Conservation (phyloP, 441 rosid species). For the Populus hybrid region DNA sequence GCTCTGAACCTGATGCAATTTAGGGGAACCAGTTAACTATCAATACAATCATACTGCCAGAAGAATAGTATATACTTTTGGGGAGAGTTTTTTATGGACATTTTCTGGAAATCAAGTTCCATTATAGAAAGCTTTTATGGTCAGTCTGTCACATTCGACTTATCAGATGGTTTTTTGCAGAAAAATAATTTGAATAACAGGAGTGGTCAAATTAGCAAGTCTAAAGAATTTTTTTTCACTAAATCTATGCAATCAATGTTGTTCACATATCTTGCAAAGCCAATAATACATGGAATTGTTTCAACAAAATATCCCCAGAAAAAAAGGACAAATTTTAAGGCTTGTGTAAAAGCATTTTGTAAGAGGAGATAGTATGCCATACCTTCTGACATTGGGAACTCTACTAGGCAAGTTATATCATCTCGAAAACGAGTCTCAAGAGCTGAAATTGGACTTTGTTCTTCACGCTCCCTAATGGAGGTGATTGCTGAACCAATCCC, state of each 20-base stretch:
- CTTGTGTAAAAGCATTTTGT: neutral
- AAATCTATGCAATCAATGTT: neutral
- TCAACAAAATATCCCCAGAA: neutral
- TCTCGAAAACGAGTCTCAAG: constrained; percentile 19
- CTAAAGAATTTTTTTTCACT: neutral
- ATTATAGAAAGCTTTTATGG: neutral
- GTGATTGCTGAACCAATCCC: constrained; percentile 22
- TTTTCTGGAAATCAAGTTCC: neutral
- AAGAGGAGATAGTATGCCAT: constrained; percentile 1
- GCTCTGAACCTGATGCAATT: constrained; percentile 33
- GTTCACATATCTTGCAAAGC: neutral
- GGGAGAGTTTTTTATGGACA: neutral
- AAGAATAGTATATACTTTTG: neutral
- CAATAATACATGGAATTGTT: neutral
- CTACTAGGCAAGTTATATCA: constrained; percentile 6
- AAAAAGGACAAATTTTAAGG: neutral
- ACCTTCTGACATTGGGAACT: constrained; percentile 37
- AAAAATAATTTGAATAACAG: neutral
- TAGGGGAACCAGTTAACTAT: neutral
- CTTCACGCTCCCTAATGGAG: constrained; percentile 10
- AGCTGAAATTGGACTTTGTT: constrained; percentile 27
- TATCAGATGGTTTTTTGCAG: neutral
- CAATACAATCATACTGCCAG: neutral
- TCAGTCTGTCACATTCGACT: neutral
- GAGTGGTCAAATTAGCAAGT: neutral